Percentiles rank a stretch among this genome's conserved stretches.
Evolutionary conservation across 2,329 filamentous ascomycete genomes (phyloP).

Genomic region (Diaporthe ilicicola): DNA sequence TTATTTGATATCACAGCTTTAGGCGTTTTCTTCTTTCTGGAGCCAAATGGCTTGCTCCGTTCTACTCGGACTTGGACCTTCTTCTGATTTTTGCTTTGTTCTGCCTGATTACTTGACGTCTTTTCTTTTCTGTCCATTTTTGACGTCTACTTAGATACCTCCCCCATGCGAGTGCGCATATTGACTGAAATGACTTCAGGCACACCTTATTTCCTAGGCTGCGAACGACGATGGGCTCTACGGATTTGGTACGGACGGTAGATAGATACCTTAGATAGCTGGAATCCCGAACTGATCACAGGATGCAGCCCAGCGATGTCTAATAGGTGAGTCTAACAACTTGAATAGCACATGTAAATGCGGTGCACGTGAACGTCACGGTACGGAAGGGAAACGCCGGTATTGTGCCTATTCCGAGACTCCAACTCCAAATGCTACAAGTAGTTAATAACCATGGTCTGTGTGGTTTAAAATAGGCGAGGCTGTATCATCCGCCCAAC

Average conservation of each 20-base stretch:
- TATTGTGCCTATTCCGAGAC: constrained; percentile 11
- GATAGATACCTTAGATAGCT: constrained; percentile 14
- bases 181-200: background rate
- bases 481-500: background rate
- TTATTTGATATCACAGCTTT: background rate
- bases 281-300: background rate
- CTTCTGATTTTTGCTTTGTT: background rate
- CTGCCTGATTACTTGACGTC: background rate
- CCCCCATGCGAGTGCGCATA: constrained; percentile 28
- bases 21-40: background rate
- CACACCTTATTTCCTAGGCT: background rate
- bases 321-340: background rate
- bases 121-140: background rate
- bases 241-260: background rate
- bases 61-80: background rate
- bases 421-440: constrained; percentile 22
- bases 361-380: background rate
- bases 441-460: background rate
- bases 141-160: constrained; percentile 26
- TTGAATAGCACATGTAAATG: background rate
- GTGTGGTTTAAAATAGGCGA: background rate
- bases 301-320: too few species aligned
- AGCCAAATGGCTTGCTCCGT: constrained; percentile 4
- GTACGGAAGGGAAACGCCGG: background rate
- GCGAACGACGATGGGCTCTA: background rate